These are phyloP conservation scores for Pseudohalonectria lignicola DNA, from an alignment of 2,329 filamentous ascomycete species.

Conservation along the genomic window DNA sequence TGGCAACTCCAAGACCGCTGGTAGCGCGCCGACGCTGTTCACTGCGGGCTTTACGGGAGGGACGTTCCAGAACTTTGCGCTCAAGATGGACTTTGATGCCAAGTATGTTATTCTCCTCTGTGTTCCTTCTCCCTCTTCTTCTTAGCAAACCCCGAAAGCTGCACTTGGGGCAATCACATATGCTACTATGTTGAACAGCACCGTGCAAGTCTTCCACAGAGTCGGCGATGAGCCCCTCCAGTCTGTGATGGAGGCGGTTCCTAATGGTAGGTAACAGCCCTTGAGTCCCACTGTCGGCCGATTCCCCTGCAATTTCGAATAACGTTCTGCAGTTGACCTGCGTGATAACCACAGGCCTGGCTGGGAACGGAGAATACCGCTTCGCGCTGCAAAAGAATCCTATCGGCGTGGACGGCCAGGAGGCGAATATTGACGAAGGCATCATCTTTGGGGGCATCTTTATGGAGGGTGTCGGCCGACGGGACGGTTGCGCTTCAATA, in stretches of 20 bases:
- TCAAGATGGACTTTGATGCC: constrained; percentile 2
- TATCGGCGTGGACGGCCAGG: background rate
- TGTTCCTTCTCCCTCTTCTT: too few relatives aligned
- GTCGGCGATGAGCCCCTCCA: background rate
- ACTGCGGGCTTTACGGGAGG: background rate
- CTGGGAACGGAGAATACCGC: constrained; percentile 1
- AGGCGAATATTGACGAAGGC: constrained; percentile 1
- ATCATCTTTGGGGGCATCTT: constrained; percentile 2
- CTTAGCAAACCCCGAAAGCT: too few relatives aligned
- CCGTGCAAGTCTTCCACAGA: constrained; percentile 3
- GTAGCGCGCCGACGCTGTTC: background rate
- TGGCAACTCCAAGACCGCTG: background rate
- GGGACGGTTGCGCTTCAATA: constrained; percentile 1
- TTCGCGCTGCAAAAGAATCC: constrained; percentile 2
- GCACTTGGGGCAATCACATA: too few relatives aligned
- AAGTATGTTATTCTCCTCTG: background rate
- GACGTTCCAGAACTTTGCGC: constrained; percentile 2
- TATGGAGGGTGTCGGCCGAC: constrained; percentile 2
- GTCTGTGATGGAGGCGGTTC: background rate
- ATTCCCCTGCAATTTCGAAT: too few relatives aligned
- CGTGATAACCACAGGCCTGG: too few relatives aligned
- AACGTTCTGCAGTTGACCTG: too few relatives aligned
- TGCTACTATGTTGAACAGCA: background rate
- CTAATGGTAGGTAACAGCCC: background rate
- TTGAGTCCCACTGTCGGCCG: too few relatives aligned